Base-by-base conservation (phyloP, 1,284 basidiomycete genomes). In the Cutaneotrichosporon sp. region DNA sequence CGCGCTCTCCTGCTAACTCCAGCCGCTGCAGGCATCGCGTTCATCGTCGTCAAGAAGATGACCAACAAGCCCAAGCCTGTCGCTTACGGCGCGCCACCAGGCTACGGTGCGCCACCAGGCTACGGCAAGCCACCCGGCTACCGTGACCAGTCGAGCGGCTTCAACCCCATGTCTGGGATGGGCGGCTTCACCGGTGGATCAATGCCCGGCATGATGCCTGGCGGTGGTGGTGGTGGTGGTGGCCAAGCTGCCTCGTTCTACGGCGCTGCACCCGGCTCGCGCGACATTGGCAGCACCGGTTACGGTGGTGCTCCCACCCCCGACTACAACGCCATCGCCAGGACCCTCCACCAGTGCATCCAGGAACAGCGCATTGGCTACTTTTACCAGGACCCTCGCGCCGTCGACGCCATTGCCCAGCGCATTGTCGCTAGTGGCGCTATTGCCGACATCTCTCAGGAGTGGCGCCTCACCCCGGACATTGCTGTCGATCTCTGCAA, bases 301-400 rank as follows among this genome's bases (percentile, higher is more conserved):
- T 59, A 47, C 21, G 53, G 49, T n/a, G 55, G 47, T 0, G 36
- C 63, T 21, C 16, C 59, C 6, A 52, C 60, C 13, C 60, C 64
- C 46, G 51, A 59, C 60, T 49, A 56, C 51, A 21, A 59, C 18
- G 42, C 51, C 16, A 38, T 65, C 11, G 22, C 62, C 22, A 61
- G 65, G 21, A 58, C 71, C 16, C 66, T 81, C 18, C 69, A 76
- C 64, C 73, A 78, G 34, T 80, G 78, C 68, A 81, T 82, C 31
- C 70, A 75, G 60, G 63, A 81, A 72, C 82, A 83, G 77, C 75
- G 75, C 42, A 71, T 83, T 58, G 70, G 73, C 40, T 74, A 77
- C 0, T 83, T 83, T 74, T 83, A 81, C 74, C 81, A 78, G 66
- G 81, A 80, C n/a, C 82, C 76, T 0, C 78, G 78, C 0, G 71